Conservation (phyloP, 495 filamentous ascomycete genomes). For the Trypethelium eluteriae region DNA sequence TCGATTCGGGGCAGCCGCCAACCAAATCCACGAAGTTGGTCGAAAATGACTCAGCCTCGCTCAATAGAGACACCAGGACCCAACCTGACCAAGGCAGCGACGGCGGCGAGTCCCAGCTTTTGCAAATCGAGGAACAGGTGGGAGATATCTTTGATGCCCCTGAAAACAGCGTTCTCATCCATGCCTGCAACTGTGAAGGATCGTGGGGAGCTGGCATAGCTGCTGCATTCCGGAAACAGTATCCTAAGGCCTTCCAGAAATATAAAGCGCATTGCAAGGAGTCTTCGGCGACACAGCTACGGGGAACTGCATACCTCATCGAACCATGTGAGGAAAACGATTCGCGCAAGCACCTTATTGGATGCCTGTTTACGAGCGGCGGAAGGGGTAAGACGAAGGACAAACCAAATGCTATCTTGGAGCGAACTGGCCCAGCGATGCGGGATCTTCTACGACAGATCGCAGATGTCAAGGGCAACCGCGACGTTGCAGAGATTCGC, state of each 20-base stretch:
- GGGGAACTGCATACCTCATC: conserved; percentile 33
- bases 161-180: conserved; percentile 32
- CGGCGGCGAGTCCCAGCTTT: background rate
- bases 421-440: conserved; percentile 32
- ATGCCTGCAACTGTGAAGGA: conserved; percentile 37
- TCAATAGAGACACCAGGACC: background rate
- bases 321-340: conserved; percentile 25
- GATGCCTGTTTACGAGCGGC: conserved; percentile 36
- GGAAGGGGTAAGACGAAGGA: conserved; percentile 30
- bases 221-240: conserved; percentile 31
- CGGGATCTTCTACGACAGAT: conserved; percentile 28
- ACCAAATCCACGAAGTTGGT: background rate
- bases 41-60: background rate
- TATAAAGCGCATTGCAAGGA: conserved; percentile 31
- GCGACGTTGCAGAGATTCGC: conserved; percentile 24
- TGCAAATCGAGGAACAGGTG: conserved; percentile 22
- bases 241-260: conserved; percentile 30
- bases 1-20: background rate
- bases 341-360: conserved; percentile 30
- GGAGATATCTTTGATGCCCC: conserved; percentile 37
- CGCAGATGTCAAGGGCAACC: conserved; percentile 15
- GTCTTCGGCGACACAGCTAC: conserved; percentile 10
- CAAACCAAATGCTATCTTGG: conserved; percentile 27
- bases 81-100: background rate
- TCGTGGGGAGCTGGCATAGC: conserved; percentile 36